A percentile compares a stretch with the other conserved stretches of the same genome.
phyloP scores from a whole-genome alignment of 2,329 filamentous ascomycete genomes.

The Amylocarpus encephaloides region DNA sequence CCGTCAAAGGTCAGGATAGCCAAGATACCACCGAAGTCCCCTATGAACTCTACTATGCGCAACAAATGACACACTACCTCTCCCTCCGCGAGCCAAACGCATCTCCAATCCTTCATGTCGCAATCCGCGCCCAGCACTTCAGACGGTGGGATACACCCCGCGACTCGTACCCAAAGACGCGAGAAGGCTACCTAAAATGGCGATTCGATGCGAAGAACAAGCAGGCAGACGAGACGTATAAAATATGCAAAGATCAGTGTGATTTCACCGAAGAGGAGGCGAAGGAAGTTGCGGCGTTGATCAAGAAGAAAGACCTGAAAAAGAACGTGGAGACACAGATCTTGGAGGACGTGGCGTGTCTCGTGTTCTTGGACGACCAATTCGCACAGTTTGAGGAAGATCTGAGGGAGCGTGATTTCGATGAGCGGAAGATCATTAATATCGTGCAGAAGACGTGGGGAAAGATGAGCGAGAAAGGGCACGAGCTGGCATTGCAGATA shows the following conservation, averaged over 20 bases:
- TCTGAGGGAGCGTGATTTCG: slow-evolving; percentile 39
- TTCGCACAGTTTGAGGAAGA: slow-evolving; percentile 68
- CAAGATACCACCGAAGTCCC: slow-evolving; percentile 37
- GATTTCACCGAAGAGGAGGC: slow-evolving; percentile 43
- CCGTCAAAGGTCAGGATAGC: slow-evolving; percentile 34
- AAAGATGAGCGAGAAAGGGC: slow-evolving; percentile 63
- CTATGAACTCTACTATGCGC: slow-evolving; percentile 78
- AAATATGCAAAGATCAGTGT: slow-evolving; percentile 42
- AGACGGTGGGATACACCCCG: slow-evolving; percentile 77
- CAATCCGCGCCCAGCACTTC: slow-evolving; percentile 80
- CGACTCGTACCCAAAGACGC: slow-evolving; percentile 64
- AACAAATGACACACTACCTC: slow-evolving; percentile 73
- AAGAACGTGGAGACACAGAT: slow-evolving; percentile 62
- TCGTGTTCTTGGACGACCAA: slow-evolving; percentile 84
- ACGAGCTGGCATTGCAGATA: slow-evolving; percentile 59
- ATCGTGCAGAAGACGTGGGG: slow-evolving; percentile 70
- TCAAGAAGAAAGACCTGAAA: slow-evolving; percentile 70
- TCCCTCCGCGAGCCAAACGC: slow-evolving; percentile 52
- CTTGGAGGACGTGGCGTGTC: slow-evolving; percentile 78
- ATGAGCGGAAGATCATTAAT: slow-evolving; percentile 69
- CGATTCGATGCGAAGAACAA: slow-evolving; percentile 66
- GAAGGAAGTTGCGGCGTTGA: slow-evolving; percentile 59
- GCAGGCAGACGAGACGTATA: slow-evolving; percentile 54
- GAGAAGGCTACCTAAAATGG: slow-evolving; percentile 75
- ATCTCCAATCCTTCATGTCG: slow-evolving; percentile 62